Evolutionary conservation across 2,329 filamentous ascomycete species (phyloP), one percentile per base, ranked within the genome.

Genomic region (Chaetothyriales sp.): DNA sequence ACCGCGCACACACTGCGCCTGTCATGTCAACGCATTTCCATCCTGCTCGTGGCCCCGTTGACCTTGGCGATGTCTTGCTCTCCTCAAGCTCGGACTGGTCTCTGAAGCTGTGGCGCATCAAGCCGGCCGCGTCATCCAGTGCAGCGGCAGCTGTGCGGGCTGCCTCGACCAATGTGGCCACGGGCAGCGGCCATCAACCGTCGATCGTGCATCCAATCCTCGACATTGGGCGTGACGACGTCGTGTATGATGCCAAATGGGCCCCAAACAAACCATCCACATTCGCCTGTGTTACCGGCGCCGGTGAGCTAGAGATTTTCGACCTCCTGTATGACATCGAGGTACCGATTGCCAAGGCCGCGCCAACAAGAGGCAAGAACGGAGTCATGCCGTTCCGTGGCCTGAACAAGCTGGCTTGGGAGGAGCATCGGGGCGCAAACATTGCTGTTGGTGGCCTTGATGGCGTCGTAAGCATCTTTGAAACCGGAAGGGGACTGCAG

Each of bases 1-100:
- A 98, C 71, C 80, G 81, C 59, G 90, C 89, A 33, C 92, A 98
- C 65, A 84, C 87, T 13, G 92, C 89, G 2, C 92, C 92, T 0
- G 89, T 98, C 62, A 95, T 95, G 83, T 92, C 86, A 5, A 83
- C 95, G 10, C 85, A 92, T 66, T 98, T 97, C 72, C 92, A 98
- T 65, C 92, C 92, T 1, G 85, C 88, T 3, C 82, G 86, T 50
- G 94, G 92, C 1, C 89, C 89, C 2, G 83, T 98, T 49, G 94
- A 98, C 68, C 81, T 98, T 5, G 89, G 90, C 25, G 94, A 98
- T 63, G 74, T 98, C 5, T 87, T 97, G 54, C 78, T 98, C 48
- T 89, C 85, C n/a, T 86, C 87, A 3, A 90, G 86, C 44, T 76
- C 98, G 6, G 92, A 98, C 71, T 98, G 92, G 92, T 94, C 85